These are phyloP conservation scores for Cicer arietinum DNA, from an alignment of 306 rosid species.

Conservation along the genomic window DNA sequence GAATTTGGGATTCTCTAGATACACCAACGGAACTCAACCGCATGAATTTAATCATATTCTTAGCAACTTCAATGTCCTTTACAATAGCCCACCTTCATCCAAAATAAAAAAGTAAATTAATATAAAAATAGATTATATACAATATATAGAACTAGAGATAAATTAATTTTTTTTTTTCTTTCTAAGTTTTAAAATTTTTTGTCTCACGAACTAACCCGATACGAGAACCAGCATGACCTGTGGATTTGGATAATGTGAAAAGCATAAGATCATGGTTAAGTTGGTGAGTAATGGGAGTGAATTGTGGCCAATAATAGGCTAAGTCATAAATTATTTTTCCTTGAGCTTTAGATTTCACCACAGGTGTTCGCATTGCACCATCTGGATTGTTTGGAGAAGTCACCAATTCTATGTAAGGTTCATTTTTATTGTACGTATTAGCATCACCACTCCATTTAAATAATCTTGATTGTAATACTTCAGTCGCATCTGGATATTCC, in stretches of 20 bases:
- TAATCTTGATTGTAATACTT: constrained; percentile 51
- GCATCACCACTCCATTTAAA: constrained; percentile 89
- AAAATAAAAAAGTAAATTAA: constrained; percentile 5
- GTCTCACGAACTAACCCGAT: constrained; percentile 59
- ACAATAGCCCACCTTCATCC: constrained; percentile 76
- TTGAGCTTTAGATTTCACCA: constrained; percentile 44
- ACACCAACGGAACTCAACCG: constrained; percentile 75
- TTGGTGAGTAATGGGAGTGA: constrained; percentile 65
- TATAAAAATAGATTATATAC: not conserved
- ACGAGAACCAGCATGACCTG: constrained; percentile 93
- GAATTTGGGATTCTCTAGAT: constrained; percentile 75
- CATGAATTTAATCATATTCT: constrained; percentile 64
- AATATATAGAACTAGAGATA: too few relatives aligned
- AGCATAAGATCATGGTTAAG: constrained; percentile 69
- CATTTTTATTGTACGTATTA: constrained; percentile 49
- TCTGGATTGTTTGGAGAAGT: constrained; percentile 85
- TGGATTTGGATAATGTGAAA: constrained; percentile 89
- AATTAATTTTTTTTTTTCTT: too few relatives aligned
- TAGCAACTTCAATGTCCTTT: constrained; percentile 72
- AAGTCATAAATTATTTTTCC: constrained; percentile 67
- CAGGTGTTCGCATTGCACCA: constrained; percentile 55
- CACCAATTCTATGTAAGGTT: constrained; percentile 76
- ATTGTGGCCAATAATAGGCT: constrained; percentile 94
- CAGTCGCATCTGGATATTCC: constrained; percentile 65
- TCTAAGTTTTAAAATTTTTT: too few relatives aligned